Base-by-base conservation (phyloP, 371 early-diverging fungal genomes). In the Smittium culicis region DNA sequence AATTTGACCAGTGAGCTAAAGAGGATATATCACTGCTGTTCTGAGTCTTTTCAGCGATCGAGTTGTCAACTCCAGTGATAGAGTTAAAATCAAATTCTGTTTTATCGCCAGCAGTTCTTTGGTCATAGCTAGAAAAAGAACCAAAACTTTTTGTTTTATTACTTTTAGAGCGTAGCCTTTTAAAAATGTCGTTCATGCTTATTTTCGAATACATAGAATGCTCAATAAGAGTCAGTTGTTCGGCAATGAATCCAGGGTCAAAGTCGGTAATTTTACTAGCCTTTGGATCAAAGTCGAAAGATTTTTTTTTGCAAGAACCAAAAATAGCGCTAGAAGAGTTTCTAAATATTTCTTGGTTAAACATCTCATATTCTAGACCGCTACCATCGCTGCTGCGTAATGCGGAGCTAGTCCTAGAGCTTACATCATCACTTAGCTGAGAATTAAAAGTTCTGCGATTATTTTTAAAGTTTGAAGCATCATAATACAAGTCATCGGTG, bases 161-260 rank as follows among this genome's bases (percentile, higher is more conserved):
- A 16, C 45, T 31, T 34, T n/a, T 34, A 64, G 34, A 27, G 64
- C 34, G 64, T 28, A 67, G 57, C 56, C 28, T 33, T 16, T 5
- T 70, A 66, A 25, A 73, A 68, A 63, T 86, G 77, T 86, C 86
- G 29, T 74, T 75, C 5, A 76, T 70, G n/a, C 69, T 66, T 67
- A 85, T 82, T 35, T 70, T 66, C 20, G 74, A 63, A 67, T 85
- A 86, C 60, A 81, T 69, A 35, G 64, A 68, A 65, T 86, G 85
- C 73, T 86, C 86, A 5, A 86, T 72, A 5, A 84, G 74, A 0
- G 84, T 83, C n/a, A 86, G 68, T 71, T 86, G 83, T 67, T 81
- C 77, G 14, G 85, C 84, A 55, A 81, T 69, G 17, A 68, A 71
- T 16, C 74, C 72, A 5, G 76, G 74, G 33, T 81, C 80, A 32